Evolutionary conservation across 1,284 basidiomycete species (phyloP).

Genomic region (Somion occarium): DNA sequence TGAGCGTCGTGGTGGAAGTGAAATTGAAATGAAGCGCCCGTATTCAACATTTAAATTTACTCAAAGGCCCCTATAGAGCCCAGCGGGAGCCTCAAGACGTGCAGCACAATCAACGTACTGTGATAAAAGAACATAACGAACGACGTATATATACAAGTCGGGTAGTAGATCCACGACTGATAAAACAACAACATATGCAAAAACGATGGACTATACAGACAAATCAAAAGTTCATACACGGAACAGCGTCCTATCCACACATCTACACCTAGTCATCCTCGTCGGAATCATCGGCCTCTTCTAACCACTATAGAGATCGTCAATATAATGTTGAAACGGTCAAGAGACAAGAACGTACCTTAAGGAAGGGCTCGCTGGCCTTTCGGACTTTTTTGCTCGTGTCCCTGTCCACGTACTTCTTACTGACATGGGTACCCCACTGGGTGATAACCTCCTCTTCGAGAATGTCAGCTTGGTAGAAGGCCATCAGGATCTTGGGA

Average conservation of each 20-base stretch:
- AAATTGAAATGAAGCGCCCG: no score
- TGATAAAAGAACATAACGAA: not conserved
- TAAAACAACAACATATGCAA: not conserved
- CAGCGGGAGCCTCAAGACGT: no score
- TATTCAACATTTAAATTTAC: no score
- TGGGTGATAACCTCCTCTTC: conserved; percentile 89
- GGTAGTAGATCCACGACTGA: no score
- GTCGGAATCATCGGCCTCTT: conserved; percentile 43
- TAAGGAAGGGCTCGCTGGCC: conserved; percentile 93
- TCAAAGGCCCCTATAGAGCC: no score
- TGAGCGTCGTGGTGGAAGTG: no score
- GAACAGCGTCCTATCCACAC: not conserved
- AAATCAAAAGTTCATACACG: not conserved
- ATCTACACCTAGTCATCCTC: conserved; percentile 30
- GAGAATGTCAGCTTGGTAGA: conserved; percentile 91
- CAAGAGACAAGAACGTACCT: conserved; percentile 32
- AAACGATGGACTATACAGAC: not conserved
- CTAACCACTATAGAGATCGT: conserved; percentile 39
- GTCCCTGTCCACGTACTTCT: conserved; percentile 97
- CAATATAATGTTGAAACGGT: not conserved
- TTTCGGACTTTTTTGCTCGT: conserved; percentile 94
- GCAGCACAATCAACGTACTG: not conserved
- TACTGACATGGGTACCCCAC: conserved; percentile 97
- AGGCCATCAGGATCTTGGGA: conserved; percentile 92
- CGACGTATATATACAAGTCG: not conserved